Base-by-base conservation (phyloP, 1,139 yeast genomes). In the Scheffersomyces quercinus region DNA sequence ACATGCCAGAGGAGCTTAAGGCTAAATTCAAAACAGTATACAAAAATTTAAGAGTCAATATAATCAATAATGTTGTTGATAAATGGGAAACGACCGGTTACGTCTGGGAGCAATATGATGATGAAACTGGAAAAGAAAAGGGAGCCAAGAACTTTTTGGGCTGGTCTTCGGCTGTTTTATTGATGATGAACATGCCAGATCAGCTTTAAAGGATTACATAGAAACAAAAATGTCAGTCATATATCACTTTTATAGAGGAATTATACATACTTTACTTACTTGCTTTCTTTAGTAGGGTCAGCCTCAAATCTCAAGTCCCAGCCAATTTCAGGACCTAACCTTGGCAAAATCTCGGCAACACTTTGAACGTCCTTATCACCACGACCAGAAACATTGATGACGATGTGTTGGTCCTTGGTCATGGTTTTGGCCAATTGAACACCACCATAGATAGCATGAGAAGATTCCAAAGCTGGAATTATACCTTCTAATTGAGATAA, bases 291-390 rank as follows among this genome's bases (percentile, higher is more conserved):
- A 26, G 74, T 56, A 40, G 79, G 79, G 52, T 73, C 78, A 37
- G 65, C 71, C 59, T 87, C 93, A 57, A 93, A 93, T 67, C 99
- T 82, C 62, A 93, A 77, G 65, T 93, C 98, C 99, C 99, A 93
- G 56, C 86, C 93, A 62, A 93, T 91, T 65, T 83, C 65, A 41
- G 93, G 95, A 37, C 99, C 99, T 47, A 90, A 75, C 49, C 68
- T 80, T 38, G 99, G 99, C 61, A 93, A 77, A 40, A 85, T 82
- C 66, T 93, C 97, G 35, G 99, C 99, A 45, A 93, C 97, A 63
- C 93, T 88, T 71, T 91, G 97, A 31, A 93, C 99, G 64, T 93
- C 99, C 75, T 93, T 93, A 66, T 95, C 99, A 70, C 99, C 99
- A 76, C 99, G 88, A 59, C 99, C 99, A 41, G 97, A 88, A 47